phyloP scores from a whole-genome alignment of 2,329 filamentous ascomycete species.

The Pseudopyrenochaeta lycopersici region DNA sequence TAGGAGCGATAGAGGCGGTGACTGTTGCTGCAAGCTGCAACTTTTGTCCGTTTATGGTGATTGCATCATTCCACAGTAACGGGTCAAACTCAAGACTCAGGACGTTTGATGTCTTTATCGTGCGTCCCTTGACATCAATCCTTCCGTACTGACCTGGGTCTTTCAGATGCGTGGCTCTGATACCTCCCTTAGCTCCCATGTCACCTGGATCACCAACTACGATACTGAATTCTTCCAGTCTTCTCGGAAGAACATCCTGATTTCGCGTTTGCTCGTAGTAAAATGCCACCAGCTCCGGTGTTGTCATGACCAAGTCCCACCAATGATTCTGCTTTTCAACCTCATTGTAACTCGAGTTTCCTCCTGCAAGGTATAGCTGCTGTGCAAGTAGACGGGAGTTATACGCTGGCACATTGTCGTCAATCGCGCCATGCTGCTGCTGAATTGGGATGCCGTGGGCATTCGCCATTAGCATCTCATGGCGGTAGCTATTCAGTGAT shows the following conservation, averaged over 20 bases:
- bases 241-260: slow-evolving; percentile 23
- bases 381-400: slow-evolving; percentile 65
- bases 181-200: slow-evolving; percentile 61
- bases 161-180: slow-evolving; percentile 60
- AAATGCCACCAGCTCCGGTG: slow-evolving; percentile 58
- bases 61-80: slow-evolving; percentile 14
- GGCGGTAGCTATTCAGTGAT: slow-evolving; percentile 62
- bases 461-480: slow-evolving; percentile 64
- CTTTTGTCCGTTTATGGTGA: slow-evolving; percentile 35
- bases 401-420: slow-evolving; percentile 68
- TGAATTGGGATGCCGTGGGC: slow-evolving; percentile 61
- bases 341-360: slow-evolving; percentile 59
- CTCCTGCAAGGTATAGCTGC: slow-evolving; percentile 55
- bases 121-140: slow-evolving; percentile 51
- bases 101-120: slow-evolving; percentile 46
- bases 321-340: slow-evolving; percentile 40
- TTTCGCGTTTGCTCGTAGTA: slow-evolving; percentile 51
- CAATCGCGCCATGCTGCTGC: slow-evolving; percentile 64
- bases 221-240: slow-evolving; percentile 54
- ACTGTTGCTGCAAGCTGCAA: slow-evolving; percentile 11
- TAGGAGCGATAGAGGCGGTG: not conserved
- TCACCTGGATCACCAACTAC: slow-evolving; percentile 62
- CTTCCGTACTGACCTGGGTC: slow-evolving; percentile 62
- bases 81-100: slow-evolving; percentile 39
- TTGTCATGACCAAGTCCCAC: slow-evolving; percentile 60